Evolutionary conservation across 2,329 filamentous ascomycete genomes (phyloP).

Genomic region (Fusarium sp.): DNA sequence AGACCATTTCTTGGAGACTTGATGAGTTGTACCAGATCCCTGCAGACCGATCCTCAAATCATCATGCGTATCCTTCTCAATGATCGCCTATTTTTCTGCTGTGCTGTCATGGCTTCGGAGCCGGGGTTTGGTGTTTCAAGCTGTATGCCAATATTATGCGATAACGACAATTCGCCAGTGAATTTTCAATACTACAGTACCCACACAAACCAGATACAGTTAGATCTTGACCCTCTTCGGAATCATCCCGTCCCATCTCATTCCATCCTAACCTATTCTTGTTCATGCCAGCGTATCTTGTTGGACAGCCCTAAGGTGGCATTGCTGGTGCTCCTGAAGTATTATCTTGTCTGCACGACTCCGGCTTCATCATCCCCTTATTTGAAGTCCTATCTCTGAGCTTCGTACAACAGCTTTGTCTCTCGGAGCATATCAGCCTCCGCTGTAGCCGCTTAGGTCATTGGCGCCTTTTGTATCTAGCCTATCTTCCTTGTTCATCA

Average conservation of each 20-base stretch:
- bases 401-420: neutral
- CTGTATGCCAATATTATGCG: conserved; percentile 27
- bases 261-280: conserved; percentile 5
- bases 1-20: neutral
- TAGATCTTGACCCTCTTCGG: conserved; percentile 1
- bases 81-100: conserved; percentile 19
- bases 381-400: neutral
- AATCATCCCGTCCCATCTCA: conserved; percentile 22
- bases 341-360: conserved; percentile 14
- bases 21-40: conserved; percentile 17
- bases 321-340: conserved; percentile 4
- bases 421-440: neutral
- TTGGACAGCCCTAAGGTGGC: conserved; percentile 20
- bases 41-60: conserved; percentile 27
- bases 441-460: conserved; percentile 1
- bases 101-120: conserved; percentile 30
- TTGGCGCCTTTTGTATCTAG: neutral
- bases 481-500: neutral
- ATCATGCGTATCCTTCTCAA: conserved; percentile 17
- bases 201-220: conserved; percentile 8
- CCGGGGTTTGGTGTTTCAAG: conserved; percentile 32
- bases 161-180: neutral
- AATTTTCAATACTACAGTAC: neutral
- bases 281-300: conserved; percentile 25
- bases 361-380: neutral